Conservation (phyloP, 441 rosid species). For the Sinapis alba region DNA sequence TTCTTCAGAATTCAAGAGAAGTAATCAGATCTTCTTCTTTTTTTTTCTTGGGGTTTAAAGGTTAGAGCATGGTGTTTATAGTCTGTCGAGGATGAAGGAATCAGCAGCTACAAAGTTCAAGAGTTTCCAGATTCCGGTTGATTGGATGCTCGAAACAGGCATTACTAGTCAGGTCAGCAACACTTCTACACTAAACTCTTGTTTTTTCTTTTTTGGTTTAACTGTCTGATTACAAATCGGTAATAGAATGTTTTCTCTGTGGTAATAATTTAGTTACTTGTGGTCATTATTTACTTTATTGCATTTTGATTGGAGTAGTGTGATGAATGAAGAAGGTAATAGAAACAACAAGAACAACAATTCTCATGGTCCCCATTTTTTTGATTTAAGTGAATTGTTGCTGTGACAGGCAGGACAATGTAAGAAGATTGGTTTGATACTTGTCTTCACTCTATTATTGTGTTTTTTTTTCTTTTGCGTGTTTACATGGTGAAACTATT, state of each 20-base stretch:
- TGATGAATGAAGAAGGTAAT: slow-evolving; percentile 3
- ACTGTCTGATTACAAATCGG: background rate
- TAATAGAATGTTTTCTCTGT: background rate
- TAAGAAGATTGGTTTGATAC: slow-evolving; percentile 28
- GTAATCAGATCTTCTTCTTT: background rate
- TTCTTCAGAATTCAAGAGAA: background rate
- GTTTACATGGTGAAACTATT: slow-evolving; percentile 32
- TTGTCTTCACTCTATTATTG: slow-evolving; percentile 37
- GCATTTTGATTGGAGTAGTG: slow-evolving; percentile 18
- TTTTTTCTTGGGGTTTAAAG: slow-evolving; percentile 37
- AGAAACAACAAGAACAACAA: slow-evolving; percentile 27
- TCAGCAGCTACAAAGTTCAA: slow-evolving; percentile 69
- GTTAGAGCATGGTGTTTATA: slow-evolving; percentile 92
- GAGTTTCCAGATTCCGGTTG: slow-evolving; percentile 72
- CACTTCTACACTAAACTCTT: slow-evolving; percentile 9
- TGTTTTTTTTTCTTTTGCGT: background rate
- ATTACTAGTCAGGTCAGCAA: slow-evolving; percentile 74
- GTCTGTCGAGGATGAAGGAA: slow-evolving; percentile 88
- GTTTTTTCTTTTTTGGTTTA: slow-evolving; percentile 3
- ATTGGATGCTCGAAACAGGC: slow-evolving; percentile 96
- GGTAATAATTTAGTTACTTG: background rate
- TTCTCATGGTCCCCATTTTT: slow-evolving; percentile 41
- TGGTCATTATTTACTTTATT: background rate
- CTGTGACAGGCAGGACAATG: slow-evolving; percentile 22
- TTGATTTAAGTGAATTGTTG: slow-evolving; percentile 20